phyloP scores from a whole-genome alignment of 139 green algal species.

The Edaphochlamys debaryana region DNA sequence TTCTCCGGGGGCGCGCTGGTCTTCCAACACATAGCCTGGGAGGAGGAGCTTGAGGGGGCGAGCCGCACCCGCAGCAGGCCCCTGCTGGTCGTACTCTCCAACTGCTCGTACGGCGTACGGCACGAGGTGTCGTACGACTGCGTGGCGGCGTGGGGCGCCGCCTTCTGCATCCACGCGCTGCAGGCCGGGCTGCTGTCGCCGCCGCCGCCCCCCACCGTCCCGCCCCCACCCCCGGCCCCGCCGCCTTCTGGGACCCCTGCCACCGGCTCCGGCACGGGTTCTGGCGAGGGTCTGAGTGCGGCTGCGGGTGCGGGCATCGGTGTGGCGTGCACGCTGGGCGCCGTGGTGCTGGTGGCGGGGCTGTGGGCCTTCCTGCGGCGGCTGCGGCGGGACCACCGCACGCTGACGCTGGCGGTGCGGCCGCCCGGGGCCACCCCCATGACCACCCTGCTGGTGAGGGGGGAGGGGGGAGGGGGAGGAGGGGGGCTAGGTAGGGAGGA shows the following conservation, averaged over 20 bases:
- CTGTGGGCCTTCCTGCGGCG: neutral
- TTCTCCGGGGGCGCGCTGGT: neutral
- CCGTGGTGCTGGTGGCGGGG: neutral
- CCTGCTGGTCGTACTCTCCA: neutral
- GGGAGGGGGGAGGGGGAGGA: too few relatives aligned
- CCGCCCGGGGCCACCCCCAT: neutral
- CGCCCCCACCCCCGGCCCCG: neutral
- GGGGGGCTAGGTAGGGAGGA: too few relatives aligned
- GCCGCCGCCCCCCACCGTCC: neutral
- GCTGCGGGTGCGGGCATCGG: neutral
- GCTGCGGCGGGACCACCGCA: slow-evolving; percentile 2
- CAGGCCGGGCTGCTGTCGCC: neutral
- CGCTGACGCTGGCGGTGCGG: slow-evolving; percentile 28
- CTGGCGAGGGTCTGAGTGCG: neutral
- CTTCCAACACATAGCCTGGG: neutral
- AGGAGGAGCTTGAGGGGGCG: neutral
- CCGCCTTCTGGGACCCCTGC: too few relatives aligned
- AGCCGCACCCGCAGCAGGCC: too few relatives aligned
- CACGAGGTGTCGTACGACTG: neutral
- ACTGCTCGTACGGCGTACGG: slow-evolving; percentile 21
- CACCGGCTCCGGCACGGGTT: too few relatives aligned
- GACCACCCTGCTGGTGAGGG: slow-evolving; percentile 25
- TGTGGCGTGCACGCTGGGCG: slow-evolving; percentile 9
- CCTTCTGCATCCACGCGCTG: neutral
- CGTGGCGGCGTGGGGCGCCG: neutral